Evolutionary conservation across 83 land plant genomes (phyloP).

Genomic region (Larix sibirica): DNA sequence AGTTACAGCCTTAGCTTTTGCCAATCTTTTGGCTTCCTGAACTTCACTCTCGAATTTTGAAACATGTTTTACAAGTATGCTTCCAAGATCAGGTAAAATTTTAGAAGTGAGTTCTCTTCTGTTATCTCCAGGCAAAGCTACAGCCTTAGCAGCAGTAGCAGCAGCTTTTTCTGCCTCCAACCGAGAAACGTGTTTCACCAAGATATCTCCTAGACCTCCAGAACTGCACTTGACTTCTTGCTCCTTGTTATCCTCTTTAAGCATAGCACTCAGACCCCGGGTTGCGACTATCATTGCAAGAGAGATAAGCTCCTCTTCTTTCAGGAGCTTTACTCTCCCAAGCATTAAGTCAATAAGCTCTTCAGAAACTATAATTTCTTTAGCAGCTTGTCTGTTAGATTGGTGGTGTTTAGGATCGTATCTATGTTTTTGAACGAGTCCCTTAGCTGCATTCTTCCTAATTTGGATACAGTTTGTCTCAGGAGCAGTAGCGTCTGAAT

Average conservation of each 20-base stretch:
- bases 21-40: constrained; percentile 42
- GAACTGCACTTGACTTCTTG: constrained; percentile 22
- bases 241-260: constrained; percentile 45
- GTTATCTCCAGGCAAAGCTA: neutral
- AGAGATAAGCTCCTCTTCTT: constrained; percentile 74
- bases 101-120: neutral
- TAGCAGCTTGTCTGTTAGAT: neutral
- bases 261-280: constrained; percentile 79
- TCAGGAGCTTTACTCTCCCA: constrained; percentile 60
- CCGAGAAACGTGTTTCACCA: neutral
- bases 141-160: neutral
- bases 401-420: neutral
- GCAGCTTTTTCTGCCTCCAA: constrained; percentile 16
- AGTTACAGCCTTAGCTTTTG: neutral
- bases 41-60: constrained; percentile 69
- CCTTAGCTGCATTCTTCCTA: neutral
- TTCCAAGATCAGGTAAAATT: constrained; percentile 57
- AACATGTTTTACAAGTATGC: constrained; percentile 73
- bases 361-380: neutral
- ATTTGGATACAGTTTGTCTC: neutral
- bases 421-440: neutral
- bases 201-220: constrained; percentile 14
- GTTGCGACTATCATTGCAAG: constrained; percentile 87
- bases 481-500: neutral
- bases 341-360: constrained; percentile 62